phyloP scores from a whole-genome alignment of 768 basidiomycete genomes.

The Phallus indusiatus region DNA sequence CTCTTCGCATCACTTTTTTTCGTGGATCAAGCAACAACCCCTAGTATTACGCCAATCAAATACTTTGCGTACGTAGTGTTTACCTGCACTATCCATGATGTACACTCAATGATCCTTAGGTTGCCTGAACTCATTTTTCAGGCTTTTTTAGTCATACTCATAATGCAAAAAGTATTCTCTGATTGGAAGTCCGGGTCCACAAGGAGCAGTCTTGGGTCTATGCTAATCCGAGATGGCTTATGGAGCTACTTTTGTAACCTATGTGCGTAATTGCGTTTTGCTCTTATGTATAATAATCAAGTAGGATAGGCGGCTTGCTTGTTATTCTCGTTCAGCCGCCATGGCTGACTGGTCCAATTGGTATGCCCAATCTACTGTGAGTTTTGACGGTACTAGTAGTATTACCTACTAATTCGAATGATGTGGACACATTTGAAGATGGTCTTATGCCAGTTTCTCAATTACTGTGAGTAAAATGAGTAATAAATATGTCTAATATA shows the following conservation, averaged over 20 bases:
- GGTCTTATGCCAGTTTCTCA: too few relatives aligned
- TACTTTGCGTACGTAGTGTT: not conserved
- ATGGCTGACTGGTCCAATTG: not conserved
- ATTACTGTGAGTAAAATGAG: too few relatives aligned
- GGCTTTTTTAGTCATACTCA: not conserved
- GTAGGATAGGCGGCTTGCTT: not conserved
- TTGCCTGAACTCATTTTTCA: not conserved
- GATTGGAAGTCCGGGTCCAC: not conserved
- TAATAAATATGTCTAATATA: too few relatives aligned
- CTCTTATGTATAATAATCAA: not conserved
- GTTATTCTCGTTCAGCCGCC: not conserved
- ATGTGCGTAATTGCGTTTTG: not conserved
- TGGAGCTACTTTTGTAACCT: not conserved
- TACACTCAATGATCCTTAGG: not conserved
- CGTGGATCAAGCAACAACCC: too few relatives aligned
- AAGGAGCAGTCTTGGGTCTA: not conserved
- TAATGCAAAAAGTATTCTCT: not conserved
- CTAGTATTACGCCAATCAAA: too few relatives aligned
- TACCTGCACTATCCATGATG: too few relatives aligned
- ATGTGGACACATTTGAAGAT: too few relatives aligned
- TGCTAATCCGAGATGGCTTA: not conserved
- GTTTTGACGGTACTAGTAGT: not conserved
- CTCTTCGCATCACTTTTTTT: too few relatives aligned
- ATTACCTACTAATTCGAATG: too few relatives aligned
- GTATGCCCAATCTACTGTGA: not conserved